Evolutionary conservation across 176 grass and related monocot genomes (phyloP).

Genomic region (Coix lacrymajobi): DNA sequence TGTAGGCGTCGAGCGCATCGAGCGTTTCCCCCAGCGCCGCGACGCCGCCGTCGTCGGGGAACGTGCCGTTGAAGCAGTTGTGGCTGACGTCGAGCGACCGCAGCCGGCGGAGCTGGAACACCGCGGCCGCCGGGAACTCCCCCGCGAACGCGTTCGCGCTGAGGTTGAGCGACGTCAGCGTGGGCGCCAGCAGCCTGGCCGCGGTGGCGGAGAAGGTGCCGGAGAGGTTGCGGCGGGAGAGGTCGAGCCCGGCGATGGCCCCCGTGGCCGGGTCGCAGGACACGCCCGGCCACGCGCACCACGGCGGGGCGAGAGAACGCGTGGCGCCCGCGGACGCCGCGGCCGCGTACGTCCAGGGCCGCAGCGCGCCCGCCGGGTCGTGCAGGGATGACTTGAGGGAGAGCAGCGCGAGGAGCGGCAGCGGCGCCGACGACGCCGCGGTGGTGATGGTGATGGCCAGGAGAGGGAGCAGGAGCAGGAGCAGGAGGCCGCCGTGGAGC

Average conservation of each 20-base stretch:
- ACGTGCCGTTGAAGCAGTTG: conserved; percentile 75
- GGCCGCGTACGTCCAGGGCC: conserved; percentile 53
- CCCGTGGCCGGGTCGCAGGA: conserved; percentile 46
- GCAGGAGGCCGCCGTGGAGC: not conserved
- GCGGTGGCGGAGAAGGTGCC: conserved; percentile 48
- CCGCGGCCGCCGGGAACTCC: conserved; percentile 9
- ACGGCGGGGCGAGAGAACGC: conserved; percentile 34
- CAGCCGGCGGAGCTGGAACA: conserved; percentile 59
- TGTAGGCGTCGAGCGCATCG: conserved; percentile 51
- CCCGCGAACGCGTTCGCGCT: conserved; percentile 64
- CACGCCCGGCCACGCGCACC: conserved; percentile 81
- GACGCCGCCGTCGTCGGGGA: conserved; percentile 42
- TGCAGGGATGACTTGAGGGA: conserved; percentile 54
- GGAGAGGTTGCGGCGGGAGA: conserved; percentile 70
- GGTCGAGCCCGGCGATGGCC: conserved; percentile 49
- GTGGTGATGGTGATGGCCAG: conserved; percentile 35
- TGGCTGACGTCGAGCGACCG: conserved; percentile 61
- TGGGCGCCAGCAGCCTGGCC: conserved; percentile 44
- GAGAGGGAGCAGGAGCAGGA: conserved; percentile 30
- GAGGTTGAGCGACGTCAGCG: conserved; percentile 67
- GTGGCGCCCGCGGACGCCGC: conserved; percentile 22
- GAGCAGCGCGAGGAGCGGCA: conserved; percentile 61
- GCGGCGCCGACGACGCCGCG: conserved; percentile 35
- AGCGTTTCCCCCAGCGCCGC: conserved; percentile 35
- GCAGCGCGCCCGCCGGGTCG: conserved; percentile 56